Evolutionary conservation across 306 rosid genomes (phyloP).

Genomic region (Quercus agrifolia): DNA sequence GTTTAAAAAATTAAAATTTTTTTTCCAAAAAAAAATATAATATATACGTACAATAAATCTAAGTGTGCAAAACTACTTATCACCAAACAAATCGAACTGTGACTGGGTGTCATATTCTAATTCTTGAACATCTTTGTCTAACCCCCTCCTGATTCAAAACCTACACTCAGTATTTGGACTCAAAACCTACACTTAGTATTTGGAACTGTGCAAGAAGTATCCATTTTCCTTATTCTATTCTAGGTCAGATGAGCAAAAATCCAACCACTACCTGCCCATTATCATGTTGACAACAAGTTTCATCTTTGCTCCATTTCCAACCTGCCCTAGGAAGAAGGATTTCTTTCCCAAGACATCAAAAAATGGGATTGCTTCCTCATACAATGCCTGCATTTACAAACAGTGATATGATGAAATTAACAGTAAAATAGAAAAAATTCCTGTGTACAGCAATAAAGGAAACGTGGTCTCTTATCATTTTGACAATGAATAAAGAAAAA

Average conservation of each 20-base stretch:
- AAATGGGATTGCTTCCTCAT: slow-evolving; percentile 62
- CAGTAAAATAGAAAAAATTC: background rate
- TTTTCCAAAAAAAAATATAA: too few species aligned
- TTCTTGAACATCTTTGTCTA: background rate
- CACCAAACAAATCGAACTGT: background rate
- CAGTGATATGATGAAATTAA: slow-evolving; percentile 11
- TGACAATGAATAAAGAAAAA: background rate
- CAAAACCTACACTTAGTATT: background rate
- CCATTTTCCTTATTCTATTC: background rate
- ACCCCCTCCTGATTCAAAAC: too few species aligned
- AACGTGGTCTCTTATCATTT: background rate
- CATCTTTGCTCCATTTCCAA: slow-evolving; percentile 97
- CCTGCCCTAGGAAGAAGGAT: slow-evolving; percentile 83
- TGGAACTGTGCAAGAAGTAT: background rate
- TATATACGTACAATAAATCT: background rate
- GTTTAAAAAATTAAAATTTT: too few species aligned
- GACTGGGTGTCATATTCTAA: background rate
- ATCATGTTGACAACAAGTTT: slow-evolving; percentile 95
- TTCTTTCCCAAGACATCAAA: slow-evolving; percentile 75
- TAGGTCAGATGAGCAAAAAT: background rate
- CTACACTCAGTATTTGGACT: background rate
- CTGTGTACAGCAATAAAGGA: background rate
- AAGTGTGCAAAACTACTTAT: background rate
- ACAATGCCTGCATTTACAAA: slow-evolving; percentile 47
- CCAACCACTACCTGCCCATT: slow-evolving; percentile 80